Evolutionary conservation across 2,329 filamentous ascomycete species (phyloP).

Genomic region (Clathrospora elynae): DNA sequence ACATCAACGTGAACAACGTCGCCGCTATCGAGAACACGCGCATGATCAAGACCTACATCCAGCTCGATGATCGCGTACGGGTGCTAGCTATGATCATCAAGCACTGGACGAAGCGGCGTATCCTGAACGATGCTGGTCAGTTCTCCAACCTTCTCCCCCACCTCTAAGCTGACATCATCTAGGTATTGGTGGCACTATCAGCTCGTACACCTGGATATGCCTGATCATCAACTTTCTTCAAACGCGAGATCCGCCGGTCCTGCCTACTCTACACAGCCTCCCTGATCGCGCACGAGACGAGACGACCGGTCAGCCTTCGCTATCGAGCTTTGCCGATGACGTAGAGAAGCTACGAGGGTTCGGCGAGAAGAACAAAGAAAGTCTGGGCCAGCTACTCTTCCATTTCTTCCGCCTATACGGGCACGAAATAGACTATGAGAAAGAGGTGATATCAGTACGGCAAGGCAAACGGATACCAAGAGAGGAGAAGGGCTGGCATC

Average conservation of each 20-base stretch:
- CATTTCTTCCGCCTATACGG: constrained; percentile 95
- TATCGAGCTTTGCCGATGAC: constrained; percentile 86
- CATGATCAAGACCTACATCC: constrained; percentile 97
- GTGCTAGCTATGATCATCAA: constrained; percentile 97
- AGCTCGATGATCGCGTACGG: constrained; percentile 87
- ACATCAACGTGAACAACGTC: constrained; percentile 99
- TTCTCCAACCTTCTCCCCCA: constrained; percentile 24
- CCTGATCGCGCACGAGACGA: constrained; percentile 65
- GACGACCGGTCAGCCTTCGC: constrained; percentile 62
- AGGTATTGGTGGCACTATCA: constrained; percentile 89
- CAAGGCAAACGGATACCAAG: constrained; percentile 79
- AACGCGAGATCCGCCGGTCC: constrained; percentile 78
- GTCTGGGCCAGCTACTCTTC: constrained; percentile 84
- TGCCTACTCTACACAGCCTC: constrained; percentile 82
- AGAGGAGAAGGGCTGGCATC: constrained; percentile 85
- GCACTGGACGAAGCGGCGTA: constrained; percentile 90
- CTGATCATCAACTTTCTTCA: constrained; percentile 97
- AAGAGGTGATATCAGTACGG: constrained; percentile 81
- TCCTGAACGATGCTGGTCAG: constrained; percentile 95
- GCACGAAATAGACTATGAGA: constrained; percentile 89
- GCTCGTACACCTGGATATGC: constrained; percentile 99
- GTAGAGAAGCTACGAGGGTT: constrained; percentile 74
- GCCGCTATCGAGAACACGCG: constrained; percentile 92
- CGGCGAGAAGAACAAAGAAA: constrained; percentile 79
- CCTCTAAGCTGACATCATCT: constrained; percentile 13